Evolutionary conservation across 306 rosid genomes (phyloP).

Genomic region (Arachis stenosperma): DNA sequence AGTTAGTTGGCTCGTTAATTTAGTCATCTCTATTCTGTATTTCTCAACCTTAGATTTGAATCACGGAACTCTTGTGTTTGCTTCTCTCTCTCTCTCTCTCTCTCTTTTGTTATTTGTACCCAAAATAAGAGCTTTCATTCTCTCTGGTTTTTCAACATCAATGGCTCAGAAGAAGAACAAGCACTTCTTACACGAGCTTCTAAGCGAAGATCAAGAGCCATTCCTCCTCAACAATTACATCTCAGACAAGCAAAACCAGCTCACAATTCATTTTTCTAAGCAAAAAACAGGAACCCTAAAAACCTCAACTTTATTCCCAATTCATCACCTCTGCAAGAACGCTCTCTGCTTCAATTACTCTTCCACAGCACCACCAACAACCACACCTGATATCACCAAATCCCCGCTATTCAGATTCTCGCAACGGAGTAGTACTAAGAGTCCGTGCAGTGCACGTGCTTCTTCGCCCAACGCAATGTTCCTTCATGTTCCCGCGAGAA

Average conservation of each 20-base stretch:
- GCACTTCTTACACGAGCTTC: constrained; percentile 55
- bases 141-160: constrained; percentile 6
- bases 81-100: background rate
- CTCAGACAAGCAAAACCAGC: constrained; percentile 46
- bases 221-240: constrained; percentile 60
- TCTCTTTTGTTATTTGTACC: constrained; percentile 22
- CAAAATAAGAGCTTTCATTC: background rate
- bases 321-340: constrained; percentile 53
- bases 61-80: too few relatives aligned
- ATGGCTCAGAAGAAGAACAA: constrained; percentile 25
- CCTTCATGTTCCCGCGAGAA: constrained; percentile 74
- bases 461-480: constrained; percentile 60
- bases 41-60: too few relatives aligned
- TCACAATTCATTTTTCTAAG: constrained; percentile 38
- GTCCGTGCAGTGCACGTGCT: constrained; percentile 38
- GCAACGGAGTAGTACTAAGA: constrained; percentile 18
- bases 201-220: constrained; percentile 70
- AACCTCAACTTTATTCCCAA: constrained; percentile 26
- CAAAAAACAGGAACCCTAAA: constrained; percentile 35
- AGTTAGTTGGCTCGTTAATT: too few relatives aligned
- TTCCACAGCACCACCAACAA: constrained; percentile 40
- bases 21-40: too few relatives aligned
- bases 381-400: constrained; percentile 58
- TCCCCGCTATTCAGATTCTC: constrained; percentile 71
- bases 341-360: constrained; percentile 51